Base-by-base conservation (phyloP, 768 basidiomycete genomes). In the Calocybe gangraenosa region DNA sequence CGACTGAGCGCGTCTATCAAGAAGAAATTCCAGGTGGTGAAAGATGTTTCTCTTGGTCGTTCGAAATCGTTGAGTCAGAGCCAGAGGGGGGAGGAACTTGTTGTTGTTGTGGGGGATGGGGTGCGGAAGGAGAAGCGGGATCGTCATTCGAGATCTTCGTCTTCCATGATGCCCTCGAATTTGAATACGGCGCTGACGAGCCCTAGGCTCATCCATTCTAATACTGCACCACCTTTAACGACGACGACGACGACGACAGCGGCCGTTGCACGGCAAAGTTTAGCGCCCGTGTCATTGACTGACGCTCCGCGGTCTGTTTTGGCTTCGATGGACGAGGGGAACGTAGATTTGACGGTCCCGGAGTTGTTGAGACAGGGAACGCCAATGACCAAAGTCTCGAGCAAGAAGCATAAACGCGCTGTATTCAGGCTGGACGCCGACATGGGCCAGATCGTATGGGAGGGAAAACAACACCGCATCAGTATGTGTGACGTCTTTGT, bases 361-460 rank as follows among this genome's bases (percentile, higher is more conserved):
- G 61, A 63, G 37, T 54, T 75, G 10, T 65, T 90, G 18, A 76
- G 79, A 57, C 63, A 72, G 6, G 89, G 89, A 35, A 79, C 77
- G 0, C 74, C 76, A 0, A 86, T 95, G 83, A 81, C 81, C 51
- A 96, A 95, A 58, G 82, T 94, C 13, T 84, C 89, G 1, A 74
- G 76, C 20, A 87, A 82, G 65, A 85, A 82, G 53, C 77, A 84
- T 59, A 88, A 88, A 61, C 78, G 72, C 37, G 73, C 82, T 25
- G 54, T 82, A 3, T 86, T 93, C 60, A 73, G 75, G 35, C 66
- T 95, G 7, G 87, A 91, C 48, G 75, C 86, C 1, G 90, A 92
- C 58, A 79, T 82, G 44, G 91, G 90, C 1, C 83, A 84, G 55
- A 84, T 92, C 44, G 66, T 84, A 13, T 92, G 84, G 79, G 76